Evolutionary conservation across 2,329 filamentous ascomycete genomes (phyloP).

Genomic region (Sclerotinia spermophila): DNA sequence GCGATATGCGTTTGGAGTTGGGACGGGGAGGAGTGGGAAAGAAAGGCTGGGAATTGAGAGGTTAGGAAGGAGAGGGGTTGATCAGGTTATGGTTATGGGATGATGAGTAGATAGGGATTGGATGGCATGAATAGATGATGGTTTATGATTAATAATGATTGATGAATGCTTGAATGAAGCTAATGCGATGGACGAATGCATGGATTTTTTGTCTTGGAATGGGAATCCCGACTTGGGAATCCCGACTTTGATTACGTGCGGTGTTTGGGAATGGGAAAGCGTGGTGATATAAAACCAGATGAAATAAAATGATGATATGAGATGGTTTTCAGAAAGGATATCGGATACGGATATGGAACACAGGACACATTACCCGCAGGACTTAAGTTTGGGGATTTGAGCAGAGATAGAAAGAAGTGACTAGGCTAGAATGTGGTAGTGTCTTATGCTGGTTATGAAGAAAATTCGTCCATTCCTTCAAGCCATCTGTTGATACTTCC

Average conservation of each 20-base stretch:
- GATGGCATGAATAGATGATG: not conserved
- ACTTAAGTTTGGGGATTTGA: not conserved
- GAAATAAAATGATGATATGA: not conserved
- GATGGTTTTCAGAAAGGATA: not conserved
- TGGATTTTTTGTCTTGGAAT: not conserved
- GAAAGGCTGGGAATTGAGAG: slow-evolving; percentile 34
- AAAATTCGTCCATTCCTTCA: not conserved
- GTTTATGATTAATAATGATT: slow-evolving; percentile 7
- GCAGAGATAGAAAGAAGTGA: not conserved
- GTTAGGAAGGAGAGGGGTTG: slow-evolving; percentile 27
- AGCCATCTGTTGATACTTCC: not conserved
- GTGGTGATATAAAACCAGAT: not conserved
- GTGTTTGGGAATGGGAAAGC: not conserved
- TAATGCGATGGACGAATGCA: not conserved
- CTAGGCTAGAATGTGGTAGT: not conserved
- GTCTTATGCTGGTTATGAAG: not conserved
- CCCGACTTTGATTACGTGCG: not conserved
- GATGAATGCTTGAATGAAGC: slow-evolving; percentile 9
- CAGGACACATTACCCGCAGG: not conserved
- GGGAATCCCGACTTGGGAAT: not conserved
- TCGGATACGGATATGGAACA: not conserved
- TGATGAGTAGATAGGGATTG: not conserved
- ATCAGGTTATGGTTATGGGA: slow-evolving; percentile 8
- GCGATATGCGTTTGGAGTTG: slow-evolving; percentile 34
- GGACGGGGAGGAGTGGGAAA: slow-evolving; percentile 29